Percentiles rank a stretch among this genome's conserved stretches.
Conservation (phyloP, 257 asterid species). For the Rehmannia glutinosa region DNA sequence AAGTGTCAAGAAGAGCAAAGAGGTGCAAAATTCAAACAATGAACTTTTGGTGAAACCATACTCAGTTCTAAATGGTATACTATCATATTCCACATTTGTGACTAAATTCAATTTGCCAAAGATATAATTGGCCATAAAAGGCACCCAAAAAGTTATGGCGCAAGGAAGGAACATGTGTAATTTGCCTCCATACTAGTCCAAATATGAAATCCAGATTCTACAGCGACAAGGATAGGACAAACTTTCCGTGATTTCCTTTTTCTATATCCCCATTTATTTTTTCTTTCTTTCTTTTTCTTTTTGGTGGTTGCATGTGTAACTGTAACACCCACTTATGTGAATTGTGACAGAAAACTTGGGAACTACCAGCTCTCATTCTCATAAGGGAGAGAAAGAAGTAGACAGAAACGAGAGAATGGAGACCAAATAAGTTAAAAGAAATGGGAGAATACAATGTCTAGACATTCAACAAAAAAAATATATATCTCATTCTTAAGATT, state of each 20-base stretch:
- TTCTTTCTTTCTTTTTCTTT: no score
- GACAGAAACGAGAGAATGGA: no score
- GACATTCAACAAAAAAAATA: not conserved
- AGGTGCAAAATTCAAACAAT: not conserved
- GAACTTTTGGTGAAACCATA: not conserved
- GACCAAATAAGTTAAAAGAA: not conserved
- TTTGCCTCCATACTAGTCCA: not conserved
- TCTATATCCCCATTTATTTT: no score
- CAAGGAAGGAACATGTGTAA: not conserved
- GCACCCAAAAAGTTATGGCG: not conserved
- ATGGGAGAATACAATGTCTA: not conserved
- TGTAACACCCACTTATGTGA: no score
- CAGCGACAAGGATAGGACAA: no score
- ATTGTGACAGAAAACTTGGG: no score
- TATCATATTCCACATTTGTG: not conserved
- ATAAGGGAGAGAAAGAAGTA: no score
- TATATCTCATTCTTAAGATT: not conserved
- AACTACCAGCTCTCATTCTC: no score
- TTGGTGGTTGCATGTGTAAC: no score
- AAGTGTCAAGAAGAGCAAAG: not conserved
- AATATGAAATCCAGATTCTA: not conserved
- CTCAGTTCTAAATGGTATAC: not conserved
- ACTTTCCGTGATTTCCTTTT: no score
- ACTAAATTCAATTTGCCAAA: not conserved
- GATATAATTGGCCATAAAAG: not conserved